A percentile compares a stretch with the other conserved stretches of the same genome.
Conservation (phyloP, 495 filamentous ascomycete species). For the Hyaloscypha hepaticicola region DNA sequence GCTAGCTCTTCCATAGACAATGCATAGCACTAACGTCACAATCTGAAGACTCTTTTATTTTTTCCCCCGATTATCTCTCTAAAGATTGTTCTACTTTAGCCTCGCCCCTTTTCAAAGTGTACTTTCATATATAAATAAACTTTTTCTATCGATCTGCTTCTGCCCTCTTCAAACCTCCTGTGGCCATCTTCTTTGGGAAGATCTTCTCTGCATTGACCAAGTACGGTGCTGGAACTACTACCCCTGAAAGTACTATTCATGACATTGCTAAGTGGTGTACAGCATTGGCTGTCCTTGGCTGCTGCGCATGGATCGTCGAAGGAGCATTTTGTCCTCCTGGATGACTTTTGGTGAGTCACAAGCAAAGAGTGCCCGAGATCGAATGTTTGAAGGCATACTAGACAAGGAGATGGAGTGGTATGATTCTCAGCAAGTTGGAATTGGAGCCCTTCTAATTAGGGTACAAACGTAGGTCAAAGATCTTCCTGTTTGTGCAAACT, state of each 20-base stretch:
- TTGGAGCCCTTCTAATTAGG: slow-evolving; percentile 66
- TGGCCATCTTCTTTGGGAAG: slow-evolving; percentile 71
- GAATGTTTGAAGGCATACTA: slow-evolving; percentile 66
- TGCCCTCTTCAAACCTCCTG: slow-evolving; percentile 59
- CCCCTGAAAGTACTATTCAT: slow-evolving; percentile 47
- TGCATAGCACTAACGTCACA: neutral
- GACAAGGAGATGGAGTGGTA: slow-evolving; percentile 81
- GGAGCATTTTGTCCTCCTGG: slow-evolving; percentile 64
- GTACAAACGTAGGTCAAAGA: slow-evolving; percentile 65
- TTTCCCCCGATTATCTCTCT: too few species aligned
- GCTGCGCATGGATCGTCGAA: slow-evolving; percentile 62
- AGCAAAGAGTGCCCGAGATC: slow-evolving; percentile 59
- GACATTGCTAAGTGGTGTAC: slow-evolving; percentile 58
- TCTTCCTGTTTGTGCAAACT: neutral
- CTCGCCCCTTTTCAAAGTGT: neutral
- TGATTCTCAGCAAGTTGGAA: slow-evolving; percentile 68
- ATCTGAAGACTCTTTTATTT: neutral
- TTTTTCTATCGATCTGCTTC: slow-evolving; percentile 26
- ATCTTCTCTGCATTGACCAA: slow-evolving; percentile 70
- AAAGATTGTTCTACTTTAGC: neutral
- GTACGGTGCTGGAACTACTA: slow-evolving; percentile 58
- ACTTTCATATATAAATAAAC: neutral
- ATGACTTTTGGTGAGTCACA: slow-evolving; percentile 79
- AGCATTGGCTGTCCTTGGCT: slow-evolving; percentile 59
- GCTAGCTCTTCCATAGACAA: neutral